phyloP scores from a whole-genome alignment of 202 grass and related monocot species.

The Schoenoplectus triqueter region DNA sequence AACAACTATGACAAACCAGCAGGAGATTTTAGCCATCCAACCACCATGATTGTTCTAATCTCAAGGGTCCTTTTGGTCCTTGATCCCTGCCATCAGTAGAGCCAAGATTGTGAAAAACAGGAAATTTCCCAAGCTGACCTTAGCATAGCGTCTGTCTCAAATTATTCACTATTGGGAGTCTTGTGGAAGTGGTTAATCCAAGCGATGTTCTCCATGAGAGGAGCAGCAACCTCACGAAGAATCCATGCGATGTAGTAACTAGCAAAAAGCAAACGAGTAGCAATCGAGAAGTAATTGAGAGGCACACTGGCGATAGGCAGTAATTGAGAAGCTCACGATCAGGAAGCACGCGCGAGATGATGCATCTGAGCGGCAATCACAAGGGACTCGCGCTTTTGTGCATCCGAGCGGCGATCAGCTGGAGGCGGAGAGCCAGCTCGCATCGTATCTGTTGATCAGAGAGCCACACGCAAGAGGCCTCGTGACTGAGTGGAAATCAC shows the following conservation, averaged over 20 bases:
- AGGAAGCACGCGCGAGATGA: too few relatives aligned
- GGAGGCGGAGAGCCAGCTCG: too few relatives aligned
- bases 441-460: too few relatives aligned
- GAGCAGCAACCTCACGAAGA: constrained; percentile 95
- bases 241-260: constrained; percentile 58
- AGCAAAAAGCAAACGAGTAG: too few relatives aligned
- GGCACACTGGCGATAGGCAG: too few relatives aligned
- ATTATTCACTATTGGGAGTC: constrained; percentile 96
- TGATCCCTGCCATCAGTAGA: constrained; percentile 86
- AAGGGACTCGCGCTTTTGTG: too few relatives aligned
- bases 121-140: constrained; percentile 97
- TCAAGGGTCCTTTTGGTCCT: constrained; percentile 98
- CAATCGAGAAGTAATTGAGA: too few relatives aligned
- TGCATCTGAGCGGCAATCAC: too few relatives aligned
- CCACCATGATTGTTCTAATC: constrained; percentile 93
- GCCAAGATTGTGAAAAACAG: constrained; percentile 95
- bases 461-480: too few relatives aligned
- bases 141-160: constrained; percentile 96
- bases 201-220: constrained; percentile 87
- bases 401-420: too few relatives aligned
- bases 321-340: too few relatives aligned
- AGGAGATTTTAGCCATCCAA: constrained; percentile 98
- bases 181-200: constrained; percentile 99
- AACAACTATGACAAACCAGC: constrained; percentile 74
- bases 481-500: too few relatives aligned